Evolutionary conservation across 2,329 filamentous ascomycete genomes (phyloP).

Genomic region (Exophiala dermatitidis): DNA sequence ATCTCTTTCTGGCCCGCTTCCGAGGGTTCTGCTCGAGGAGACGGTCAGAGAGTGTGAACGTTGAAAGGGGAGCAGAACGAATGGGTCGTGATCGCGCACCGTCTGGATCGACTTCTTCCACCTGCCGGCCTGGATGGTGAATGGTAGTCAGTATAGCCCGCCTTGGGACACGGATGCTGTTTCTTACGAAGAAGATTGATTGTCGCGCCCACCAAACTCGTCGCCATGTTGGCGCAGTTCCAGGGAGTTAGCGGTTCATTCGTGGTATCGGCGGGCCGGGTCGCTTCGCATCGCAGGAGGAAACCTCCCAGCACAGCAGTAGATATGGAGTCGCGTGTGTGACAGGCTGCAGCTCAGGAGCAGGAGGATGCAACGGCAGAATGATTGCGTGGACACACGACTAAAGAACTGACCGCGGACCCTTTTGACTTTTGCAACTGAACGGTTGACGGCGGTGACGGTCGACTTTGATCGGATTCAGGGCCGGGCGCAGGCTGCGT

Average conservation of each 20-base stretch:
- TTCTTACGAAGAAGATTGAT: slow-evolving; percentile 20
- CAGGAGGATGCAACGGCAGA: not conserved
- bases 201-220: slow-evolving; percentile 20
- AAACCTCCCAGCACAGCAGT: too few relatives aligned
- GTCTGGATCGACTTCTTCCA: slow-evolving; percentile 23
- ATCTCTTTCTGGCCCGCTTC: slow-evolving; percentile 90
- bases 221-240: slow-evolving; percentile 22
- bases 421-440: too few relatives aligned
- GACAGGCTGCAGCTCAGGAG: not conserved
- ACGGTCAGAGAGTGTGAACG: slow-evolving; percentile 1
- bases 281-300: not conserved
- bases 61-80: not conserved
- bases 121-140: slow-evolving; percentile 19
- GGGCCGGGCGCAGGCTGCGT: not conserved
- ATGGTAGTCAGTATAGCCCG: slow-evolving; percentile 1
- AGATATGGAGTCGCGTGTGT: not conserved
- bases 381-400: not conserved
- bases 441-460: not conserved
- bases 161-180: not conserved
- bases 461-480: not conserved
- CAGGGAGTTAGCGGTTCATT: not conserved
- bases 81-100: slow-evolving; percentile 7
- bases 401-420: too few relatives aligned
- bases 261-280: not conserved
- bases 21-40: slow-evolving; percentile 47